Evolutionary conservation across 2,329 filamentous ascomycete species (phyloP).

Genomic region (Ilyonectria sp.): DNA sequence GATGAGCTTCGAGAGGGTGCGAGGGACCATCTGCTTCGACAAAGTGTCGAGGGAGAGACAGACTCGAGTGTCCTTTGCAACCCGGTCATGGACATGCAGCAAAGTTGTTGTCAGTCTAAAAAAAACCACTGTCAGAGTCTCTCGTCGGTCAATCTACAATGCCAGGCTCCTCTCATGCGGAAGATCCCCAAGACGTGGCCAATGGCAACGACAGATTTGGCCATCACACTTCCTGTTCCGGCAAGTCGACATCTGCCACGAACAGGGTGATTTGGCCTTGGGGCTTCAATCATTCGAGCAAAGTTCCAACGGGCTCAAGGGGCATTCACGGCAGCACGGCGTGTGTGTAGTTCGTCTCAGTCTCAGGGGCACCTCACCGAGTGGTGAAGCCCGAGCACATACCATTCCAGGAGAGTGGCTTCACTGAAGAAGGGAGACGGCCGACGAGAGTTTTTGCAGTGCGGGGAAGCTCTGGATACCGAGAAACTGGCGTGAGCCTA

Average conservation of each 20-base stretch:
- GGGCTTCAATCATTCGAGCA: too few species aligned
- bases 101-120: constrained; percentile 2
- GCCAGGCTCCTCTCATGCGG: constrained; percentile 28
- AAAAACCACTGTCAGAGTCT: background rate
- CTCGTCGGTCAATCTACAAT: constrained; percentile 12
- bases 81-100: background rate
- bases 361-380: background rate
- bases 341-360: background rate
- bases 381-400: background rate
- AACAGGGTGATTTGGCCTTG: constrained; percentile 19
- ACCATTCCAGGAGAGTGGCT: background rate
- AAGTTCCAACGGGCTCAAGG: background rate
- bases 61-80: too few species aligned
- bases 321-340: background rate
- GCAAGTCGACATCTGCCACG: constrained; percentile 40
- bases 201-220: constrained; percentile 37
- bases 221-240: constrained; percentile 44
- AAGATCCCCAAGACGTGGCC: constrained; percentile 31
- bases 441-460: background rate
- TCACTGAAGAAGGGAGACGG: background rate
- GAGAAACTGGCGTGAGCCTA: constrained; percentile 3
- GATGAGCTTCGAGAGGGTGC: background rate
- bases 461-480: background rate
- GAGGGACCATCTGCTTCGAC: background rate
- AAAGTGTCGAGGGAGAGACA: background rate